phyloP scores from a whole-genome alignment of 352 stramenopile species.

The Globisporangium alternatum region DNA sequence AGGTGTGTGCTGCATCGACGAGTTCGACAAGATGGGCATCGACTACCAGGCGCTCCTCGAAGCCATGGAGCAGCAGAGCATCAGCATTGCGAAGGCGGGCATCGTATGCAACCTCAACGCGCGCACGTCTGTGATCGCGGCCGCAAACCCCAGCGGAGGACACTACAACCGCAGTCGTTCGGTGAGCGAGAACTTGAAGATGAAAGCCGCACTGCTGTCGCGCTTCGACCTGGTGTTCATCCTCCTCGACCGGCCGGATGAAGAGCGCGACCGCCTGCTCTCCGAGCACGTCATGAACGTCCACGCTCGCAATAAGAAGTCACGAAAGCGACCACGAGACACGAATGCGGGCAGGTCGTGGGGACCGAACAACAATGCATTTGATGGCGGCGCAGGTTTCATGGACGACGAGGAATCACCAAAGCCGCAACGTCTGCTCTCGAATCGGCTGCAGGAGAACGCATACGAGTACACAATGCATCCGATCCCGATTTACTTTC shows the following conservation, averaged over 20 bases:
- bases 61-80: slow-evolving; percentile 99
- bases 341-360: slow-evolving; percentile 18
- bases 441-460: slow-evolving; percentile 52
- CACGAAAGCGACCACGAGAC: slow-evolving; percentile 31
- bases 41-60: slow-evolving; percentile 93
- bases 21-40: slow-evolving; percentile 98
- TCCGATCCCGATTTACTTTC: slow-evolving; percentile 70
- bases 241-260: slow-evolving; percentile 92
- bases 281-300: slow-evolving; percentile 95
- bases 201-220: slow-evolving; percentile 94
- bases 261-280: slow-evolving; percentile 91
- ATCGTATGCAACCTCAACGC: slow-evolving; percentile 95
- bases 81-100: slow-evolving; percentile 88
- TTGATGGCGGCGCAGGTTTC: background rate
- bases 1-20: slow-evolving; percentile 97
- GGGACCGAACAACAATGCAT: slow-evolving; percentile 19
- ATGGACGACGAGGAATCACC: slow-evolving; percentile 14
- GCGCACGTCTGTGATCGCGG: slow-evolving; percentile 94
- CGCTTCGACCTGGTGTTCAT: slow-evolving; percentile 98
- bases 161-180: slow-evolving; percentile 96
- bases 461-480: slow-evolving; percentile 41
- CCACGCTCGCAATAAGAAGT: slow-evolving; percentile 40
- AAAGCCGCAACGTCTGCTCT: slow-evolving; percentile 28
- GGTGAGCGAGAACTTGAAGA: slow-evolving; percentile 96
- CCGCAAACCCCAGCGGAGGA: slow-evolving; percentile 95